Base-by-base conservation (phyloP, 495 filamentous ascomycete genomes). In the Acidomyces sp. region DNA sequence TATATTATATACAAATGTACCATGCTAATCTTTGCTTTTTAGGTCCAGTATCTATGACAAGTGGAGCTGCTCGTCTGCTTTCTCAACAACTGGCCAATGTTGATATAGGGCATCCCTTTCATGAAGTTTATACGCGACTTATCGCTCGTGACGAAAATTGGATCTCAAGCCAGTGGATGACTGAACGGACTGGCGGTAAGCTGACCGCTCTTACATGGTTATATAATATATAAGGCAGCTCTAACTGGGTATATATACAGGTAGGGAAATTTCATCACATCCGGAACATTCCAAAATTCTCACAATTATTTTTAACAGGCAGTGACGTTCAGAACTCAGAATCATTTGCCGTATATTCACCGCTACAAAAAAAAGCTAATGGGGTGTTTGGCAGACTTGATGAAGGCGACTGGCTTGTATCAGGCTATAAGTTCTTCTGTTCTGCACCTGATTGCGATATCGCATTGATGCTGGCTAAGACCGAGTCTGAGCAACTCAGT, bases 81-180 rank as follows among this genome's bases (percentile, higher is more conserved):
- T 18, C n/a, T 2, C 43, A 39, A 34, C 43, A 46, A 20, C 37
- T 46, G 15, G 7, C 42, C 12, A n/a, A 29, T 19, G 17, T 41
- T 13, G 19, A 28, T 2, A 13, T 31, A 7, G 26, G 27, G 10
- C 43, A 46, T 41, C 43, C 43, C 4, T 46, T 46, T 37, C 43
- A 46, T 32, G 43, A 46, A 21, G 43, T 46, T 7, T 41, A 46
- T 21, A 10, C 20, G 12, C 36, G 30, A 6, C 25, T 46, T 15
- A 21, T 33, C 3, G 26, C 37, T n/a, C 12, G 37, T 10, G 37
- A 46, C 26, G 27, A 21, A 18, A 46, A 46, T 24, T 85, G 80
- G 81, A 85, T 80, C 3, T 76, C 70, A 22, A 81, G 82, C 0
- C 82, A 87, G 53, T 88, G 82, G 82, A 87, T 87, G 82, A 86